Base-by-base conservation (phyloP, 768 basidiomycete genomes). In the Serendipita sp. region DNA sequence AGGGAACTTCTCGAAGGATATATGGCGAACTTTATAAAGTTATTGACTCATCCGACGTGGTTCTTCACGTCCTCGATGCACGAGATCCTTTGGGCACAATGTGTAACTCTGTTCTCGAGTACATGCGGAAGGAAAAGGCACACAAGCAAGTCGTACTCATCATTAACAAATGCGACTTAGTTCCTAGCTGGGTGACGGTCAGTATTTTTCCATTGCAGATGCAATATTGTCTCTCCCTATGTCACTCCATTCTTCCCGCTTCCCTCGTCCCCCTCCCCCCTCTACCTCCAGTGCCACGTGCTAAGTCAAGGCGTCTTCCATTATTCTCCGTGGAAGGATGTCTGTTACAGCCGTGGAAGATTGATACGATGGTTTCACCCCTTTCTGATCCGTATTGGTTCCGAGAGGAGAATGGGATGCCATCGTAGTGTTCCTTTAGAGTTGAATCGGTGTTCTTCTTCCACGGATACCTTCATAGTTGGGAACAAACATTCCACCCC, bases 11-110 rank as follows among this genome's bases (percentile, higher is more conserved):
- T 10, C 80, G 88, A 40, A 85, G 95, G 23, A 99, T 99, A 66
- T 98, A 96, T 75, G 94, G 93, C 65, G 95, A 99, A 73, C 78
- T 98, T 4, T 98, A 99, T 81, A 99, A 99, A 74, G 95, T 99
- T 68, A 92, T 99, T 71, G 96, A 99, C 73, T 99, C 95, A 2
- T 95, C 92, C 4, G 95, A 99, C 71, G 91, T 98, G 45, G 81
- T 99, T 65, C 80, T 99, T 37, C 95, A 99, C 72, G 83, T 99
- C 62, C 77, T 99, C 66, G 95, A 99, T 74, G 94, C 95, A 16
- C 83, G 95, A 46, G 95, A 98, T 73, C 95, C 95, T 1, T 72
- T 96, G 58, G 96, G 96, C 2, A 98, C 96, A 33, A 81, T 95
- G 71, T 99, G 95, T 75, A 86, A 93, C 71, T 91, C 88, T 11